A percentile compares a stretch with the other conserved stretches of the same genome.
These are phyloP conservation scores for Cladosporium sp. DNA, from an alignment of 2,329 filamentous ascomycete genomes.

Conservation along the genomic window DNA sequence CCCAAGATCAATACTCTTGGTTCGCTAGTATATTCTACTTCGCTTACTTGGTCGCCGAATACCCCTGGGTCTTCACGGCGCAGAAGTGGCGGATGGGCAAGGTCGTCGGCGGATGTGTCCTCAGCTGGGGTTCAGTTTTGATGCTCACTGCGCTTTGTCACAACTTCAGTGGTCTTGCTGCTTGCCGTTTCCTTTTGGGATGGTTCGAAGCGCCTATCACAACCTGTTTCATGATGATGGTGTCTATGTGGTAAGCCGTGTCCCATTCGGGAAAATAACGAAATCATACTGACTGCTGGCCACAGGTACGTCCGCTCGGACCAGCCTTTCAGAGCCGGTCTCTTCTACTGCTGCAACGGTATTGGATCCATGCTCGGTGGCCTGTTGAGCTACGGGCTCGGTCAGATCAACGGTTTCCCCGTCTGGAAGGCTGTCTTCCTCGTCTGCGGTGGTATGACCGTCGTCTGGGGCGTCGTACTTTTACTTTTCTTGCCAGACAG, in stretches of 20 bases:
- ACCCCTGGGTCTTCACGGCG: slow-evolving; percentile 23
- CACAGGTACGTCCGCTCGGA: slow-evolving; percentile 67
- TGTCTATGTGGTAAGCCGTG: slow-evolving; percentile 8
- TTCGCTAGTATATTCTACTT: slow-evolving; percentile 53
- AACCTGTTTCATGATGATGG: slow-evolving; percentile 27
- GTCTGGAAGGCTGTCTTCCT: slow-evolving; percentile 56
- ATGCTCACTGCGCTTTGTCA: slow-evolving; percentile 56
- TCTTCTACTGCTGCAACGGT: slow-evolving; percentile 69
- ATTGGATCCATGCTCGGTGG: slow-evolving; percentile 65
- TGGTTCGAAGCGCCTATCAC: slow-evolving; percentile 63
- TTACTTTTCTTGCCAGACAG: slow-evolving; percentile 59
- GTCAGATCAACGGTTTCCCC: slow-evolving; percentile 27
- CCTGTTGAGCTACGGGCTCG: slow-evolving; percentile 53
- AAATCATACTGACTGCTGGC: slow-evolving; percentile 17
- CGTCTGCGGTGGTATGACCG: slow-evolving; percentile 55
- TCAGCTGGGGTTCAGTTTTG: slow-evolving; percentile 56
- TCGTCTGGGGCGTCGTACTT: slow-evolving; percentile 58
- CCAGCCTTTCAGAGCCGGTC: slow-evolving; percentile 25
- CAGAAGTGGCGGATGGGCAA: slow-evolving; percentile 31
- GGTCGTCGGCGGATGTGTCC: slow-evolving; percentile 39
- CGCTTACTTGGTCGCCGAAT: slow-evolving; percentile 31
- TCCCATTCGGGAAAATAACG: not conserved
- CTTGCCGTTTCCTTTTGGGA: slow-evolving; percentile 59
- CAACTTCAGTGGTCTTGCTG: slow-evolving; percentile 54
- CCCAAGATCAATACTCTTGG: slow-evolving; percentile 46